These are phyloP conservation scores for Tylopilus subfusipes DNA, from an alignment of 768 basidiomycete species.

Conservation along the genomic window DNA sequence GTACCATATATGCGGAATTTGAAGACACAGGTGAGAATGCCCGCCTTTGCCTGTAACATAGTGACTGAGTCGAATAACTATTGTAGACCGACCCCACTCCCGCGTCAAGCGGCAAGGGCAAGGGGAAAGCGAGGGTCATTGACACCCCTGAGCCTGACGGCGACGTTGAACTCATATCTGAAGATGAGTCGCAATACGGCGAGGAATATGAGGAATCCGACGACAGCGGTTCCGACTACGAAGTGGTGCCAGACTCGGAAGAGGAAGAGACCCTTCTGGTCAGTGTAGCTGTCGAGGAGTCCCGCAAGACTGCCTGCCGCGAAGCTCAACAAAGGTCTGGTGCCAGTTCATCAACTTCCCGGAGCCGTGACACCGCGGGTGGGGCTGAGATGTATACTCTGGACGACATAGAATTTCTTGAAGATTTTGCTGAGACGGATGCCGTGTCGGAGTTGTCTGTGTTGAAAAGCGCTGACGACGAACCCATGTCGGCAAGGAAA, in stretches of 20 bases:
- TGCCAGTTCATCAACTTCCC: conserved; percentile 33
- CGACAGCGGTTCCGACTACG: conserved; percentile 58
- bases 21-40: conserved; percentile 26
- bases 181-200: conserved; percentile 40
- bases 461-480: conserved; percentile 13
- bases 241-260: conserved; percentile 37
- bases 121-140: conserved; percentile 25
- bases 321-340: conserved; percentile 29
- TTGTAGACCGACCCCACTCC: conserved; percentile 8
- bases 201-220: conserved; percentile 49
- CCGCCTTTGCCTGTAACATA: conserved; percentile 1
- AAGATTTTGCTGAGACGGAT: not conserved
- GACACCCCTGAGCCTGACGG: conserved; percentile 26
- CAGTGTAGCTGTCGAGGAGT: conserved; percentile 52
- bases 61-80: conserved; percentile 15
- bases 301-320: conserved; percentile 39
- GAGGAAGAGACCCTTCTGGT: conserved; percentile 44
- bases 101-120: conserved; percentile 21
- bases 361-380: conserved; percentile 39
- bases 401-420: conserved; percentile 13
- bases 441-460: conserved; percentile 9
- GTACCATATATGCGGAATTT: conserved; percentile 3
- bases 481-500: conserved; percentile 30
- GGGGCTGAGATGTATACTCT: conserved; percentile 15
- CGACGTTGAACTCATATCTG: conserved; percentile 29